Evolutionary conservation across 2,329 filamentous ascomycete species (phyloP), one percentile per base, ranked within the genome.

Genomic region (Trichoderma sp.): DNA sequence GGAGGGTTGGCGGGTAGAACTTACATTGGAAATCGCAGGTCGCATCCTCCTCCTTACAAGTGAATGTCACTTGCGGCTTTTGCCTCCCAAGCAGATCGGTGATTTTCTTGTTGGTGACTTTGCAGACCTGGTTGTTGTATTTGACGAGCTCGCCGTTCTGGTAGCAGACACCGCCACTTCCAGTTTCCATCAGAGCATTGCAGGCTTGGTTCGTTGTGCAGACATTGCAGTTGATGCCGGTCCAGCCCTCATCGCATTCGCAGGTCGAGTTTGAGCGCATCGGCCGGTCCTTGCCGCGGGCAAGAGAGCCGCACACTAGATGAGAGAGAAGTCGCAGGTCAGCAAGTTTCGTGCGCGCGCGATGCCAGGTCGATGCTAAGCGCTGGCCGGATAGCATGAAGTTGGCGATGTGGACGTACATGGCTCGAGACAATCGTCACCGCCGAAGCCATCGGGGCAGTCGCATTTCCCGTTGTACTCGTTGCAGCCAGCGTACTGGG

Each of bases 151-250:
- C 87, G 52, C 94, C 94, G 70, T 94, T 89, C 73, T 91, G 90
- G 76, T 97, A 98, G 80, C 95, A 99, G 12, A 97, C 88, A 39
- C 93, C 95, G 52, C 89, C 92, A 67, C 92, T 85, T 3, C 86
- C 86, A 15, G 89, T 88, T 4, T 92, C 91, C 88, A 96, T 96
- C 78, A 99, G 81, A 41, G 91, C 88, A 75, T 95, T 87, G 74
- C 95, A 99, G 17, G 91, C 93, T 70, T 90, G 82, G 75, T 98
- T 84, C 4, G 88, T 87, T 67, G 90, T 88, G 78, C 95, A 99
- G 64, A 99, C 92, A 73, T 95, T 99, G 85, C 95, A 99, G 81
- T 99, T 99, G 79, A 99, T 94, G 68, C 95, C 95, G 47, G 86
- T 86, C 95, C 95, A 99, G 64, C 95, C 95, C 44, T 96, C 91